Evolutionary conservation across 306 rosid genomes (phyloP).

Genomic region (Vigna angularis): DNA sequence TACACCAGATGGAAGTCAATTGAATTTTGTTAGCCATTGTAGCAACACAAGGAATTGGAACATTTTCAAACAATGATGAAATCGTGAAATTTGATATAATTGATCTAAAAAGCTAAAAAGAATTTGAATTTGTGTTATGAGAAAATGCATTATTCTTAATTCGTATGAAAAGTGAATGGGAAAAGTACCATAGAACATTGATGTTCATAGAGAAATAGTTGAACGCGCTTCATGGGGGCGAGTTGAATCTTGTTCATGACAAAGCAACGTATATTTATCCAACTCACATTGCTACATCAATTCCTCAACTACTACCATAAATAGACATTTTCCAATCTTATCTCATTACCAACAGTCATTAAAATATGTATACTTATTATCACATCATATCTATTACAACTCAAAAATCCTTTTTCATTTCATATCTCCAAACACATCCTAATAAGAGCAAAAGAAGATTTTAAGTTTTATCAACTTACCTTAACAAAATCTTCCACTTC

Average conservation of each 20-base stretch:
- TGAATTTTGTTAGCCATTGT: not conserved
- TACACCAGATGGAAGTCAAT: constrained; percentile 29
- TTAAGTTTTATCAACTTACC: not conserved
- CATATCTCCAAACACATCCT: too few species aligned
- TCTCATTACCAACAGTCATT: too few species aligned
- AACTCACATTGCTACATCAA: constrained; percentile 18
- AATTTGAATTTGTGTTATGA: not conserved
- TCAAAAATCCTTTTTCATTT: too few species aligned
- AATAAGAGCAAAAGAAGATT: too few species aligned
- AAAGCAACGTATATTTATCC: constrained; percentile 28
- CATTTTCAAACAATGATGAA: constrained; percentile 22
- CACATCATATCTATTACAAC: too few species aligned
- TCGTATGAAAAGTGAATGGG: constrained; percentile 22
- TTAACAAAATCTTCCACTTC: not conserved
- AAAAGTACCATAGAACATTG: constrained; percentile 38
- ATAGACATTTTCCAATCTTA: constrained; percentile 14
- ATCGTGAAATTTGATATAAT: not conserved
- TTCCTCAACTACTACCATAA: constrained; percentile 35
- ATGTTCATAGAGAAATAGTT: constrained; percentile 40
- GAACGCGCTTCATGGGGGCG: constrained; percentile 48
- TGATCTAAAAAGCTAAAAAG: constrained; percentile 16
- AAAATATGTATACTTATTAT: too few species aligned
- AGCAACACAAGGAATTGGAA: not conserved
- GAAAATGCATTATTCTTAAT: too few species aligned
- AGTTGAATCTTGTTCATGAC: constrained; percentile 31